Conservation (phyloP, 2,329 filamentous ascomycete genomes). For the Beauveria varroae region DNA sequence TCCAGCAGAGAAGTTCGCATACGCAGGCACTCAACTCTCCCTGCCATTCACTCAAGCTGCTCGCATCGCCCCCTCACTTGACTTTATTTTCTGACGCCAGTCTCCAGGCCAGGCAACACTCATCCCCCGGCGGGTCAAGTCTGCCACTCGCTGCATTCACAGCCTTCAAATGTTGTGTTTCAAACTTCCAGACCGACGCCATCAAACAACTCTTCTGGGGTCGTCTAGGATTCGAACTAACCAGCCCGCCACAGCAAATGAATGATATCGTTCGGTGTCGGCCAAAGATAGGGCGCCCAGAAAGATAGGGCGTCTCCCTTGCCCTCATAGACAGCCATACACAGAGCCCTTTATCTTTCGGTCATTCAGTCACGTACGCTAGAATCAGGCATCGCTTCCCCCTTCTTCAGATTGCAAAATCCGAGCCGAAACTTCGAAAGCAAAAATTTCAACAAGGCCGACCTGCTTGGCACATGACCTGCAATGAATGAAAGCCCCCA, state of each 20-base stretch:
- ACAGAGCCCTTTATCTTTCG: slow-evolving; percentile 5
- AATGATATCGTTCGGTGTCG: slow-evolving; percentile 13
- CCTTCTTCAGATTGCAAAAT: slow-evolving; percentile 2
- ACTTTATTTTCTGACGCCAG: background rate
- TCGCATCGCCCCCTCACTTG: background rate
- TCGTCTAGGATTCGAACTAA: no score
- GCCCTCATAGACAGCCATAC: no score
- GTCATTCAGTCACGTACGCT: no score
- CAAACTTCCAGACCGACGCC: no score
- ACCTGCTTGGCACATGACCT: slow-evolving; percentile 13
- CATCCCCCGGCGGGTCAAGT: background rate
- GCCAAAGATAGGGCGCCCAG: background rate
- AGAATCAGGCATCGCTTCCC: background rate
- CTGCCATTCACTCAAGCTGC: background rate
- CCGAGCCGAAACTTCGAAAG: slow-evolving; percentile 6
- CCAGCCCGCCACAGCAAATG: slow-evolving; percentile 4
- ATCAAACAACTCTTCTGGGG: no score
- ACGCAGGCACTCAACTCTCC: background rate
- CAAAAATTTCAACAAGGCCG: slow-evolving; percentile 6
- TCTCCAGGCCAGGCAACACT: background rate
- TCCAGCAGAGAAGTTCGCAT: background rate
- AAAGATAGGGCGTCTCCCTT: no score
- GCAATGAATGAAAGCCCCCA: slow-evolving; percentile 13
- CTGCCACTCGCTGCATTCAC: background rate
- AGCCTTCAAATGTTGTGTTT: background rate